phyloP scores from a whole-genome alignment of 768 basidiomycete species.

The Tulasnella calospora region DNA sequence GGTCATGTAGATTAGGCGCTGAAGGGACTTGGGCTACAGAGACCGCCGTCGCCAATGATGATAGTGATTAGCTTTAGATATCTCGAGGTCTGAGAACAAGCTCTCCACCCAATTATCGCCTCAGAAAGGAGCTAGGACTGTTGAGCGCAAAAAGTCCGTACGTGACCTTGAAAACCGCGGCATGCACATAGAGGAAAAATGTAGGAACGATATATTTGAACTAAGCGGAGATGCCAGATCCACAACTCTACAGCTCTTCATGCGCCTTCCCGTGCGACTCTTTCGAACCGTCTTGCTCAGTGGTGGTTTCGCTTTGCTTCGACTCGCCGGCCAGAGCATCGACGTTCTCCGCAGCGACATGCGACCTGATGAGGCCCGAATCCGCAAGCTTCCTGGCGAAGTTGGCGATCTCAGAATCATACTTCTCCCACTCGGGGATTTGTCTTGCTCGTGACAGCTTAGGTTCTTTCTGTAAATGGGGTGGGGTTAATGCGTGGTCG shows the following conservation, averaged over 20 bases:
- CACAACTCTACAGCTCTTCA: background rate
- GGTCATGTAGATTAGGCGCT: background rate
- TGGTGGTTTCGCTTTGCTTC: conserved; percentile 27
- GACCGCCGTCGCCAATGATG: too few species aligned
- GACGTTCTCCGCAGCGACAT: conserved; percentile 54
- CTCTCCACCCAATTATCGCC: too few species aligned
- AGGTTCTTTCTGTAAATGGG: conserved; percentile 76
- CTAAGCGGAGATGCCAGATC: background rate
- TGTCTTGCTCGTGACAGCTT: conserved; percentile 88
- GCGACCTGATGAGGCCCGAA: conserved; percentile 63
- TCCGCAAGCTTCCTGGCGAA: conserved; percentile 71
- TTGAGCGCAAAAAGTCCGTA: too few species aligned
- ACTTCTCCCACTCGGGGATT: conserved; percentile 96
- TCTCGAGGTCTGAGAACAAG: too few species aligned
- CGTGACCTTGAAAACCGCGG: background rate
- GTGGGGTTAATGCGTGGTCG: background rate
- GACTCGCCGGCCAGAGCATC: conserved; percentile 55
- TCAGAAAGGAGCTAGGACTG: too few species aligned
- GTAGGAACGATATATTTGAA: background rate
- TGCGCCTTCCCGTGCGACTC: background rate
- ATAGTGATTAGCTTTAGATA: too few species aligned
- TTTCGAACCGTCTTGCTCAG: conserved; percentile 24
- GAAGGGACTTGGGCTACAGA: background rate
- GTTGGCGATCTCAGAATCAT: conserved; percentile 82
- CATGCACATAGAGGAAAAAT: background rate